Percentiles rank a stretch among this genome's conserved stretches.
Evolutionary conservation across 78 protist species (phyloP).

Genomic region (Cavenderia fasciculata): DNA sequence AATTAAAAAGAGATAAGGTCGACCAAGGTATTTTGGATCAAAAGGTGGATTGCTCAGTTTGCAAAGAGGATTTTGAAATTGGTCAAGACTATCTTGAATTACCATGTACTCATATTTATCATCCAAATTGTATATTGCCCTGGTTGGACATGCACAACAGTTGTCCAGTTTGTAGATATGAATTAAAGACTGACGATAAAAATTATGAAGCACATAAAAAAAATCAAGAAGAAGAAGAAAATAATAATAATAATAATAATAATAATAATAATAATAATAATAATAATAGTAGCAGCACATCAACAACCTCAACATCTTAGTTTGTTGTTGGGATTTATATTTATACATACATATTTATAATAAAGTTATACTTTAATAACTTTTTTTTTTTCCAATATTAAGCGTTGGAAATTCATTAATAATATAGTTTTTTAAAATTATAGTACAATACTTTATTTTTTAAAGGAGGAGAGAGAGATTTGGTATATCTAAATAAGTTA

Average conservation of each 20-base stretch:
- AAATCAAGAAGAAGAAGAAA: neutral
- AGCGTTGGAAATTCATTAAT: too few relatives aligned
- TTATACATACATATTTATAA: neutral
- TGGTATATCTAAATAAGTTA: too few relatives aligned
- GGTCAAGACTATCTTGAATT: constrained; percentile 62
- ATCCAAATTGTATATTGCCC: constrained; percentile 66
- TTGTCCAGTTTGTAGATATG: constrained; percentile 81
- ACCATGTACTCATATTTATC: constrained; percentile 73
- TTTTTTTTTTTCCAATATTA: too few relatives aligned
- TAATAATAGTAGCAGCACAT: neutral
- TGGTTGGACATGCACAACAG: constrained; percentile 78
- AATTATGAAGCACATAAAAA: constrained; percentile 50
- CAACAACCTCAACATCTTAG: constrained; percentile 12
- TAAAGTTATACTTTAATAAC: too few relatives aligned
- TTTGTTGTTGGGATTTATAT: neutral
- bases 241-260: neutral
- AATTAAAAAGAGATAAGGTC: constrained; percentile 42
- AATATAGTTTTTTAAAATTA: too few relatives aligned
- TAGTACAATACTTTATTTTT: too few relatives aligned
- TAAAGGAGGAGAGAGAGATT: too few relatives aligned
- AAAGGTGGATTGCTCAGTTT: constrained; percentile 69
- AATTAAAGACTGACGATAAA: constrained; percentile 74
- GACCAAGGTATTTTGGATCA: constrained; percentile 34
- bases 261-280: neutral
- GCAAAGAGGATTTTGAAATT: constrained; percentile 70